Base-by-base conservation (phyloP, 2,329 filamentous ascomycete species). In the Kalmusia sp. region DNA sequence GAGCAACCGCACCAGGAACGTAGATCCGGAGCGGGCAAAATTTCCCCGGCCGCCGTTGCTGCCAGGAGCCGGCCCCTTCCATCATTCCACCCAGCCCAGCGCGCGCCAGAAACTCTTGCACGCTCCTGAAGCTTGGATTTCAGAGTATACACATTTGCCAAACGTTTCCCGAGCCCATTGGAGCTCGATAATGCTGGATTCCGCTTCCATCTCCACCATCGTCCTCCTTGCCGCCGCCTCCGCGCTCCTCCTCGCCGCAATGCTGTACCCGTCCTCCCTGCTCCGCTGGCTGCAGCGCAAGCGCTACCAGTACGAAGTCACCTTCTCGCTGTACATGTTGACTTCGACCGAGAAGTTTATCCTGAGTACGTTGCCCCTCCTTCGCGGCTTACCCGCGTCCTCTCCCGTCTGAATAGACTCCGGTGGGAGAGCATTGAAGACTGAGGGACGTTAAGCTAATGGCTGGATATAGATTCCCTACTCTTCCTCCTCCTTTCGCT, bases 291-390 rank as follows among this genome's bases (percentile, higher is more conserved):
- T 98, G 63, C 88, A 92, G 77, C 86, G 93, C 76, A 99, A 99
- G 84, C 88, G 93, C 74, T 97, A 98, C 82, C 95, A 98, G 81
- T 92, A 98, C 74, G 95, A 99, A 80, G 93, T 98, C 74, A 97
- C 93, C 11, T 95, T 96, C 77, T 89, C 90, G 56, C 85, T 98
- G 22, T 98, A 99, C 83, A 98, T 99, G 90, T 89, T 97, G 67
- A 97, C 93, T 31, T 90, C 92, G 1, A 92, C 90, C 47, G 95
- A 99, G 81, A 96, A 96, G 76, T 93, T 96, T 77, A 88, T 96
- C 67, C 96, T 98, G 79, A 98, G 95, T 98, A 84, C 52, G 92
- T 78, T 46, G 44, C 17, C 4, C 33, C 1, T 51, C 9, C 22
- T 25, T 30, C 55, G 27, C 43, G 38, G 41, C 19, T 44, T 25